phyloP scores from a whole-genome alignment of 1,284 basidiomycete species.

The Sphagnurus paluster region DNA sequence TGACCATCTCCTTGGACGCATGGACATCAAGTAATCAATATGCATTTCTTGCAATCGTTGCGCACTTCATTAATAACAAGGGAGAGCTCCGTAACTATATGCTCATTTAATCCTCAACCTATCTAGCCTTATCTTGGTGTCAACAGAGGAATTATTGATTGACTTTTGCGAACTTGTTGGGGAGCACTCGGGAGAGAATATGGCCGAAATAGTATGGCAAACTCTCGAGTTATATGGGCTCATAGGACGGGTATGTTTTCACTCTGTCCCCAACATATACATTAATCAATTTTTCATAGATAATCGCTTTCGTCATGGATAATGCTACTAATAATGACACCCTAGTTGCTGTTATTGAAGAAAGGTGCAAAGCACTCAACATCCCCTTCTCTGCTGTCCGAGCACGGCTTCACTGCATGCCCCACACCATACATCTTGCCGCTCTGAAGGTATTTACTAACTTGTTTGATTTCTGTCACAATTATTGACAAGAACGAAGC shows the following conservation, averaged over 20 bases:
- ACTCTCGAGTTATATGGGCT: conserved; percentile 26
- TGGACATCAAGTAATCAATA: conserved; percentile 20
- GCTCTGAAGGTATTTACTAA: conserved; percentile 25
- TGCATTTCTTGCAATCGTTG: conserved; percentile 34
- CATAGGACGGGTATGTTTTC: conserved; percentile 15
- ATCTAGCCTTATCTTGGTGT: too few relatives aligned
- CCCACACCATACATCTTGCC: conserved; percentile 30
- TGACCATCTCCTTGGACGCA: conserved; percentile 30
- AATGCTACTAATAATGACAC: conserved; percentile 33
- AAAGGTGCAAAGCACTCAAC: neutral
- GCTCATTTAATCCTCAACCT: too few relatives aligned
- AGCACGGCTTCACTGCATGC: conserved; percentile 27
- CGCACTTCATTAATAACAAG: conserved; percentile 29
- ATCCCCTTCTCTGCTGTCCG: conserved; percentile 17
- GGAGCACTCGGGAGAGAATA: conserved; percentile 32
- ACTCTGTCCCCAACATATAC: neutral
- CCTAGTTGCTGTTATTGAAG: conserved; percentile 18
- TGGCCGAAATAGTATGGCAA: conserved; percentile 31
- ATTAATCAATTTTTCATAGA: conserved; percentile 3
- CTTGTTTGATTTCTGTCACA: neutral
- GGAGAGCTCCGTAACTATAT: conserved; percentile 19
- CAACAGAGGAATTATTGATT: conserved; percentile 34
- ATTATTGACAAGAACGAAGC: neutral
- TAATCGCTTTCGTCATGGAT: conserved; percentile 27
- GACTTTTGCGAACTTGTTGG: conserved; percentile 33